phyloP scores from a whole-genome alignment of 345 rosid species.

The Mangifera indica region DNA sequence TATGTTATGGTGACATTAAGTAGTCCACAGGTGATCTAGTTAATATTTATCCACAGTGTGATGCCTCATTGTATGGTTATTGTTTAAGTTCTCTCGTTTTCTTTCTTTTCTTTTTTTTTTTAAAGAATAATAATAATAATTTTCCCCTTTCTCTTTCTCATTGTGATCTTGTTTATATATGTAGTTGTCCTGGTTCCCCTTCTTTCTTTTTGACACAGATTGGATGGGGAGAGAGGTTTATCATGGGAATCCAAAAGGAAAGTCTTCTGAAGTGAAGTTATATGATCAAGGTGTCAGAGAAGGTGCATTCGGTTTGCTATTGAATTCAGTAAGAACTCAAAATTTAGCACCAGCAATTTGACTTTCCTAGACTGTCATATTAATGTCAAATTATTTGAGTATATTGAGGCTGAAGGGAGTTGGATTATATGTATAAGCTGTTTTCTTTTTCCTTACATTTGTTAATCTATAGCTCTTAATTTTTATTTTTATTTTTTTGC shows the following conservation, averaged over 20 bases:
- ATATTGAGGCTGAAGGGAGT: background rate
- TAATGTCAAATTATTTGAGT: background rate
- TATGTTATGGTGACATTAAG: background rate
- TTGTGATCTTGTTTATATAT: constrained; percentile 25
- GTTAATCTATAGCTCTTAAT: background rate
- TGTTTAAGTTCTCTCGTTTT: background rate
- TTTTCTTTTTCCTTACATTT: background rate
- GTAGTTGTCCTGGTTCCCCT: constrained; percentile 98
- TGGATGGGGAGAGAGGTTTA: constrained; percentile 99
- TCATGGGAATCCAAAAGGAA: constrained; percentile 85
- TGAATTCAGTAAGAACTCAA: constrained; percentile 93
- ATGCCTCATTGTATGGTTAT: background rate
- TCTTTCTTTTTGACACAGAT: constrained; percentile 95
- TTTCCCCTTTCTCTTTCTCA: constrained; percentile 7
- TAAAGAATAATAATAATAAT: no score
- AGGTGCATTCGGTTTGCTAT: constrained; percentile 99
- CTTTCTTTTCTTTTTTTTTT: no score
- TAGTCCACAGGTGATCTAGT: background rate
- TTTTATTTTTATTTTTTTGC: constrained; percentile 3
- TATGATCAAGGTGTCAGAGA: constrained; percentile 90
- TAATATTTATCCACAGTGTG: no score
- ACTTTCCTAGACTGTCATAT: constrained; percentile 12
- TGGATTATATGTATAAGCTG: background rate
- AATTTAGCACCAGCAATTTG: constrained; percentile 32
- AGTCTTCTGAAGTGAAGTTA: constrained; percentile 45